Percentiles rank a stretch among this genome's conserved stretches.
Conservation (phyloP, 163 green algal genomes). For the Prototheca stagnorum region DNA sequence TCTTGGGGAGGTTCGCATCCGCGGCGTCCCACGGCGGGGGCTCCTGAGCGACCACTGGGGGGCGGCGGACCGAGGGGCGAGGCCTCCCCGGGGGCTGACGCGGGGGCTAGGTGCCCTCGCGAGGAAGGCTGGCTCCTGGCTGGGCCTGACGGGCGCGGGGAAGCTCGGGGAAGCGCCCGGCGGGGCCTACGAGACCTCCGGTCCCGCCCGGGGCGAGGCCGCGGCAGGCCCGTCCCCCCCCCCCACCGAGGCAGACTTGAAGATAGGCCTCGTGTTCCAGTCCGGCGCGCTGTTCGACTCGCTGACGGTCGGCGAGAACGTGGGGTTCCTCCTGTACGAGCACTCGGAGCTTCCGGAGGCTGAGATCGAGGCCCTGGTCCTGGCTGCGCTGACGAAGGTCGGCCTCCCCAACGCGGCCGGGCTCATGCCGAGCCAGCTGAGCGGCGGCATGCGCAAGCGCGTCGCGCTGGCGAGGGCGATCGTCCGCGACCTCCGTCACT, state of each 20-base stretch:
- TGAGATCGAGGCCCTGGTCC: slow-evolving; percentile 53
- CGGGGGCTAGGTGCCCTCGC: no score
- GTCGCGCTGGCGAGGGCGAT: slow-evolving; percentile 91
- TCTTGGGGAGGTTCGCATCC: slow-evolving; percentile 66
- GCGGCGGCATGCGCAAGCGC: slow-evolving; percentile 95
- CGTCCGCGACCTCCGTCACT: slow-evolving; percentile 48
- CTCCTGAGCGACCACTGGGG: slow-evolving; percentile 58
- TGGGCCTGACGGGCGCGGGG: no score
- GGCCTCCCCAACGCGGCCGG: slow-evolving; percentile 74
- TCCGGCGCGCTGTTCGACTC: slow-evolving; percentile 96
- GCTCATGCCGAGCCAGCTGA: slow-evolving; percentile 80
- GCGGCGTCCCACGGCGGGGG: slow-evolving; percentile 52
- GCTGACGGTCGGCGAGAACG: slow-evolving; percentile 89
- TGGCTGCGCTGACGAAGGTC: slow-evolving; percentile 57
- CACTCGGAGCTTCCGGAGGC: slow-evolving; percentile 54
- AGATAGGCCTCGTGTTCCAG: slow-evolving; percentile 90
- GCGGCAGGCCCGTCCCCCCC: no score
- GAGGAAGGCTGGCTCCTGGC: no score
- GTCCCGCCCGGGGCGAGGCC: no score
- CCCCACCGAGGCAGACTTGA: neutral
- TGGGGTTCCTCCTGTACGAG: slow-evolving; percentile 96
- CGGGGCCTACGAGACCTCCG: no score
- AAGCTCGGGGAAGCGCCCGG: no score
- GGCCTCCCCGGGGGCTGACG: no score
- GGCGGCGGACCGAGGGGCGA: neutral